These are phyloP conservation scores for Starmerella kuoi DNA, from an alignment of 805 yeast species.

Conservation along the genomic window DNA sequence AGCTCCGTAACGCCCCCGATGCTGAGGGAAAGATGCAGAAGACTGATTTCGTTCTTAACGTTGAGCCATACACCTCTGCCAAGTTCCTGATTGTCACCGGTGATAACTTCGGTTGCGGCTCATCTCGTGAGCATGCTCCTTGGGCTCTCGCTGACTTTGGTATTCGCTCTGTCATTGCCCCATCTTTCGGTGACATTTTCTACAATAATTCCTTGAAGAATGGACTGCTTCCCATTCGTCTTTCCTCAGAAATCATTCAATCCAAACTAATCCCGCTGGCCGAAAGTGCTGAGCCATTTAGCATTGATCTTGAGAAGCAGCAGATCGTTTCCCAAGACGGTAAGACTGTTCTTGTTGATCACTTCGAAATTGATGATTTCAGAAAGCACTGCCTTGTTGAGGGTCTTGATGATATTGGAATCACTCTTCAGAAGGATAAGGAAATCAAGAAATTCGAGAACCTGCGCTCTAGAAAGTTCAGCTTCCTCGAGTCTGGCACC, in stretches of 20 bases:
- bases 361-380: constrained; percentile 80
- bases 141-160: constrained; percentile 99
- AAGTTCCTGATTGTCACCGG: constrained; percentile 84
- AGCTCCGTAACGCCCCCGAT: constrained; percentile 61
- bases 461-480: constrained; percentile 62
- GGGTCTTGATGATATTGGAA: constrained; percentile 94
- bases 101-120: constrained; percentile 97
- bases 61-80: constrained; percentile 66
- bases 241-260: constrained; percentile 64
- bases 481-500: constrained; percentile 88
- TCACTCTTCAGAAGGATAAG: constrained; percentile 81
- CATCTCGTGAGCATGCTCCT: constrained; percentile 98
- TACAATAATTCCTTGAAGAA: constrained; percentile 95
- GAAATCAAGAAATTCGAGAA: constrained; percentile 63
- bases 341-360: constrained; percentile 55
- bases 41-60: constrained; percentile 87
- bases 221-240: constrained; percentile 83
- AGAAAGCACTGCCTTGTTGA: constrained; percentile 90
- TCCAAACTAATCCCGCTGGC: constrained; percentile 73
- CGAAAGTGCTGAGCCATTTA: constrained; percentile 52
- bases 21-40: constrained; percentile 44
- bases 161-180: constrained; percentile 89
- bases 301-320: constrained; percentile 80
- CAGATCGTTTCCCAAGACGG: constrained; percentile 50
- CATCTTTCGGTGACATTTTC: constrained; percentile 96